phyloP scores from a whole-genome alignment of 495 filamentous ascomycete species.

The Neurospora sp. region DNA sequence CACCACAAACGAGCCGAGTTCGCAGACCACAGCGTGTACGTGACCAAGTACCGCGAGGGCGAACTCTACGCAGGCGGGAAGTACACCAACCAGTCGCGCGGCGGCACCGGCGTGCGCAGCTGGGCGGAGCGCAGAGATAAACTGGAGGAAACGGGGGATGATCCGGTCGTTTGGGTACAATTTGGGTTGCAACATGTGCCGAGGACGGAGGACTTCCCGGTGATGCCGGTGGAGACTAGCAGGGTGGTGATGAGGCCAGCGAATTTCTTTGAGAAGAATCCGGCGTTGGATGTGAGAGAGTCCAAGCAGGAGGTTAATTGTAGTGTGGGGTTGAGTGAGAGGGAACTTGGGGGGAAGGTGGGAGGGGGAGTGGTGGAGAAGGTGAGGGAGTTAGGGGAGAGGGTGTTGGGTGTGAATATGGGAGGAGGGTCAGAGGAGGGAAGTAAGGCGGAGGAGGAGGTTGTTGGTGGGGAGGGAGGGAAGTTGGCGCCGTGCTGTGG shows the following conservation, averaged over 20 bases:
- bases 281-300: slow-evolving; percentile 63
- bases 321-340: slow-evolving; percentile 18
- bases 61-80: slow-evolving; percentile 75
- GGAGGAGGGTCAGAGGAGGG: background rate
- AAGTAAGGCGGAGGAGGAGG: background rate
- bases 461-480: background rate
- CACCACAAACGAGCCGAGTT: slow-evolving; percentile 73
- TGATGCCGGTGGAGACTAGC: slow-evolving; percentile 33
- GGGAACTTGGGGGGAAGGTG: background rate
- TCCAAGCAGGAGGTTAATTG: slow-evolving; percentile 38
- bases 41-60: slow-evolving; percentile 64
- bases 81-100: slow-evolving; percentile 68
- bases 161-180: slow-evolving; percentile 48
- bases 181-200: slow-evolving; percentile 55
- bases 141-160: slow-evolving; percentile 13
- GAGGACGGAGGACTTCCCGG: slow-evolving; percentile 50
- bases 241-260: slow-evolving; percentile 54
- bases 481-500: background rate
- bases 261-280: slow-evolving; percentile 68
- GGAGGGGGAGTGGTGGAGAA: background rate
- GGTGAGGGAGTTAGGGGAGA: background rate
- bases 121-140: slow-evolving; percentile 14
- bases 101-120: slow-evolving; percentile 14
- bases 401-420: background rate
- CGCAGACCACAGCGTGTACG: slow-evolving; percentile 71